These are phyloP conservation scores for Saprolegnia diclina DNA, from an alignment of 352 stramenopile genomes.

Conservation along the genomic window DNA sequence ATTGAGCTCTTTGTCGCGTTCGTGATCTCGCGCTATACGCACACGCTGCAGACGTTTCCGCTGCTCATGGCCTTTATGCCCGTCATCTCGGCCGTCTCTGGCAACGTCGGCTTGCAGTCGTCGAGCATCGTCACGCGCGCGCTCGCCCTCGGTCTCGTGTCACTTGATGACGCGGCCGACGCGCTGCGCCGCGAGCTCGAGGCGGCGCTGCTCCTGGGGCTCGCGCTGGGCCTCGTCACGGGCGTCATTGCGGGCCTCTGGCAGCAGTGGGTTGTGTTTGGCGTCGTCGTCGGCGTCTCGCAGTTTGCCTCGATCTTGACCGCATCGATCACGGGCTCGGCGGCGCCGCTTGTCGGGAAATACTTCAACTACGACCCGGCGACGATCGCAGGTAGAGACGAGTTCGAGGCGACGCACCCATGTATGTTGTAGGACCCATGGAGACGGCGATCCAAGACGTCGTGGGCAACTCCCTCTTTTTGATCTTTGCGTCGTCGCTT, in stretches of 20 bases:
- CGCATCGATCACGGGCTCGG: conserved; percentile 10
- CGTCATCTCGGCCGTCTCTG: conserved; percentile 21
- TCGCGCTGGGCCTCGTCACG: conserved; percentile 4
- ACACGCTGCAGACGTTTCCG: conserved; percentile 11
- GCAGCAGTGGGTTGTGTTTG: conserved; percentile 24
- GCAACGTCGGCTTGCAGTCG: conserved; percentile 20
- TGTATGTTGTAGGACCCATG: conserved; percentile 10
- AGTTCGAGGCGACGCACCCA: neutral
- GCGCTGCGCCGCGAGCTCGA: conserved; percentile 5
- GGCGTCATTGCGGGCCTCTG: conserved; percentile 14
- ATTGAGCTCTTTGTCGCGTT: conserved; percentile 19
- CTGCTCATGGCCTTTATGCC: conserved; percentile 25
- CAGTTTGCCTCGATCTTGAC: conserved; percentile 21
- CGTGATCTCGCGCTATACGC: conserved; percentile 19
- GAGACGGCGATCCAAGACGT: conserved; percentile 24
- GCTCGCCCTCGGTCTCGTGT: conserved; percentile 7
- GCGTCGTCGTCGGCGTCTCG: conserved; percentile 11
- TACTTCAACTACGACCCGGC: conserved; percentile 17
- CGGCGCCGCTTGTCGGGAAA: conserved; percentile 14
- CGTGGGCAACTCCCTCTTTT: conserved; percentile 22
- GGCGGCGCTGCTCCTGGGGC: neutral
- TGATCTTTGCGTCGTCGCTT: conserved; percentile 5
- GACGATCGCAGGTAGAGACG: neutral
- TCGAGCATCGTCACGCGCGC: conserved; percentile 22
- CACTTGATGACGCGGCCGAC: neutral